These are phyloP conservation scores for Ceratonia siliqua DNA, from an alignment of 306 rosid genomes.

Conservation along the genomic window DNA sequence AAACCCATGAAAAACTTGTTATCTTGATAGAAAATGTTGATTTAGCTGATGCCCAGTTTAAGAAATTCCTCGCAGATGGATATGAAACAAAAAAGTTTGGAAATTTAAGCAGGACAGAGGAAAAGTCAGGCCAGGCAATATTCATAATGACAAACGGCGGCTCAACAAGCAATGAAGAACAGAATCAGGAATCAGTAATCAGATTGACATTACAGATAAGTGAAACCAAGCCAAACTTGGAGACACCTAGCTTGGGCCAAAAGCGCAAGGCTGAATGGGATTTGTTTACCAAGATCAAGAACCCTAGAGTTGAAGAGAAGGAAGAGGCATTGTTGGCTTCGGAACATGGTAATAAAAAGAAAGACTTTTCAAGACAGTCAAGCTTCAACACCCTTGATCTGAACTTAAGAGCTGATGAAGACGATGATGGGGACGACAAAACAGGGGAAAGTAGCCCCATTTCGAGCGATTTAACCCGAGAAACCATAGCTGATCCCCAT, in stretches of 20 bases:
- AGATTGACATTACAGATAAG: conserved; percentile 54
- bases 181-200: conserved; percentile 40
- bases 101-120: conserved; percentile 38
- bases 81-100: conserved; percentile 59
- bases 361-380: conserved; percentile 62
- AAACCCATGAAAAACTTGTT: conserved; percentile 55
- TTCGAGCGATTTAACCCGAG: conserved; percentile 70
- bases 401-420: conserved; percentile 75
- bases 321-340: conserved; percentile 34
- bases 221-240: conserved; percentile 41
- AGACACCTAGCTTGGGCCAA: conserved; percentile 41
- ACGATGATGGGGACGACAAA: conserved; percentile 44
- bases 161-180: conserved; percentile 37
- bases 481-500: conserved; percentile 39
- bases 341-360: conserved; percentile 39
- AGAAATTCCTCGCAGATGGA: conserved; percentile 61
- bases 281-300: conserved; percentile 46
- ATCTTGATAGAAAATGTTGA: conserved; percentile 64
- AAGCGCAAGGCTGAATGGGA: conserved; percentile 70
- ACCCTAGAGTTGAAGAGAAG: conserved; percentile 43
- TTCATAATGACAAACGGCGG: conserved; percentile 62
- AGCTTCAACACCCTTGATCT: conserved; percentile 80
- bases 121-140: conserved; percentile 43
- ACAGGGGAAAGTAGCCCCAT: conserved; percentile 51
- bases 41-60: conserved; percentile 62